phyloP scores from a whole-genome alignment of 164 flowering plant species.

The Buxus sempervirens region DNA sequence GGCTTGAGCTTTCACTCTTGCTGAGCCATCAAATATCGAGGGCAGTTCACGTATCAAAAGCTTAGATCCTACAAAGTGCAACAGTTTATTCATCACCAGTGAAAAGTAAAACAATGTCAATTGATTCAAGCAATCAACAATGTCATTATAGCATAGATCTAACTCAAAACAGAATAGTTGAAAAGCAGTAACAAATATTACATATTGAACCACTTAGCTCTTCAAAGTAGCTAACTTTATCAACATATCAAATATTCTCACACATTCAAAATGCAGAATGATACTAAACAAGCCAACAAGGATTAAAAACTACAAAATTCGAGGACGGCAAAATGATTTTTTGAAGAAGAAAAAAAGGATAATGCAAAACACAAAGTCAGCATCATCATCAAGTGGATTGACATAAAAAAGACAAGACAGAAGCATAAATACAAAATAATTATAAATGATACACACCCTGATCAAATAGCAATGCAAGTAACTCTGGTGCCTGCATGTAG shows the following conservation, averaged over 20 bases:
- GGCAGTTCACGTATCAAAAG: constrained; percentile 79
- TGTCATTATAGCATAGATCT: too few species aligned
- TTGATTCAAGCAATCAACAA: not conserved
- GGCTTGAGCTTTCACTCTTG: constrained; percentile 54
- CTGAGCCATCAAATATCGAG: constrained; percentile 86
- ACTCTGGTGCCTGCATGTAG: constrained; percentile 79
- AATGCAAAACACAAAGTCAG: not conserved
- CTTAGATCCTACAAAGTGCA: constrained; percentile 54
- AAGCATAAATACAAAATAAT: not conserved
- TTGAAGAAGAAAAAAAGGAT: not conserved
- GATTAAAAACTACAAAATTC: too few species aligned
- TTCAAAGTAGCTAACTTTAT: not conserved
- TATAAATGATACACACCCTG: constrained; percentile 38
- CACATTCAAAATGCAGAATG: too few species aligned
- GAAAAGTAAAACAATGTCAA: not conserved
- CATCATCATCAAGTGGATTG: not conserved
- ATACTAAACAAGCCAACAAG: not conserved
- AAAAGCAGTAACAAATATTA: constrained; percentile 1
- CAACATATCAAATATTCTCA: too few species aligned
- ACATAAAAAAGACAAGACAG: not conserved
- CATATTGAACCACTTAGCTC: constrained; percentile 1
- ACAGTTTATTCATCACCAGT: not conserved
- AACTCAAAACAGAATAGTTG: too few species aligned
- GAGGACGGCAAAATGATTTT: too few species aligned
- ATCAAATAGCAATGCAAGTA: constrained; percentile 65